Evolutionary conservation across 208 protist species (phyloP), one percentile per base, ranked within the genome.

Genomic region (Trypanosoma cruzi): DNA sequence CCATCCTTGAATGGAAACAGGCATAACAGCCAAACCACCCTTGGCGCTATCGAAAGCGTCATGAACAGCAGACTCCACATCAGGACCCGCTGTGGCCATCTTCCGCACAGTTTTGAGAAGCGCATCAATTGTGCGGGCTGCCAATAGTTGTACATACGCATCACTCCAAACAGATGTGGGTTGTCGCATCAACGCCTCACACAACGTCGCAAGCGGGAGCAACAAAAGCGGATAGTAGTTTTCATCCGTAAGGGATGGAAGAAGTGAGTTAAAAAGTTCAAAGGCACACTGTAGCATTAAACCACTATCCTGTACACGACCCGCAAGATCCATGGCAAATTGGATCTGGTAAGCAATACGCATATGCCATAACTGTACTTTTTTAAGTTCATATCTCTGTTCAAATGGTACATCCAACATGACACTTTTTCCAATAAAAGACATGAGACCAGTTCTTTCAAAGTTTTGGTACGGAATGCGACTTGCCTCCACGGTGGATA

Each of bases 171-270:
- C 62, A 54, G 66, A 61, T 10, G 6, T 24, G 1, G 64, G 58
- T 16, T 71, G 60, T 7, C 44, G 60, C 48, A 80, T 16, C n/a
- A 86, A 37, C n/a, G 59, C 77, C 31, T 77, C 71, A 62, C 82
- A 91, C 31, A 95, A 70, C 26, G 84, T 77, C 8, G 88, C 80
- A 4, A 95, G 77, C 6, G 88, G 84, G 13, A 69, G 72, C n/a
- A 92, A 50, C 13, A 87, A 75, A 44, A 80, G 65, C 20, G 75
- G 55, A 71, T 55, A 82, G 49, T 72, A 80, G 62, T 82, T 73
- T 29, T 55, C 55, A 56, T 88, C 80, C 29, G 53, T 55, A 1
- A 91, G 64, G 6, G 59, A 59, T 52, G 77, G 81, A 26, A 81
- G 70, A 26, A 91, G 74, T 11, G 75, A 73, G 48, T 84, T 77